Evolutionary conservation across 2,329 filamentous ascomycete species (phyloP).

Genomic region (Fusarium metavorans): DNA sequence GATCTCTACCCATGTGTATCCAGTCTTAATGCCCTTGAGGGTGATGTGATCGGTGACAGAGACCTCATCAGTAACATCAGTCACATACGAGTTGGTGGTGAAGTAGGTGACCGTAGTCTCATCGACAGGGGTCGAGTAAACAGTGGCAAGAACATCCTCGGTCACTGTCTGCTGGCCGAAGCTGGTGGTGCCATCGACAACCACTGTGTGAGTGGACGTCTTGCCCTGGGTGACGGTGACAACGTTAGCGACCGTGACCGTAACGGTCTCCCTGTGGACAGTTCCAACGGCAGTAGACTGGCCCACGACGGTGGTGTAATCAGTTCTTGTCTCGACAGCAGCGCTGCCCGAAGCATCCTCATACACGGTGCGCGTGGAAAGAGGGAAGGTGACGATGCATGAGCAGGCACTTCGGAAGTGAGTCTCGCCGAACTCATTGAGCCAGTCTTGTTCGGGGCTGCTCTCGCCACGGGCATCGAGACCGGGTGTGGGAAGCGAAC

Average conservation of each 20-base stretch:
- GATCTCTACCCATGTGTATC: slow-evolving; percentile 7
- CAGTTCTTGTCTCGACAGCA: neutral
- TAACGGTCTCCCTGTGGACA: slow-evolving; percentile 6
- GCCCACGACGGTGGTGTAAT: neutral
- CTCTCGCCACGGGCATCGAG: neutral
- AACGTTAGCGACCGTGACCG: neutral
- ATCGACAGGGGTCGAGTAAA: slow-evolving; percentile 4
- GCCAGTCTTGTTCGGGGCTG: slow-evolving; percentile 13
- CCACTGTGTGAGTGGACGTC: slow-evolving; percentile 5
- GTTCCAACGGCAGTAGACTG: slow-evolving; percentile 9
- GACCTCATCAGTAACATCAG: slow-evolving; percentile 2
- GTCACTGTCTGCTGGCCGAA: slow-evolving; percentile 1
- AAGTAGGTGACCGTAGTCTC: neutral
- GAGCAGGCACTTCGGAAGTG: slow-evolving; percentile 24
- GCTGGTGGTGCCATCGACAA: neutral
- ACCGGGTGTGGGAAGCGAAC: neutral
- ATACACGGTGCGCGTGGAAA: slow-evolving; percentile 14
- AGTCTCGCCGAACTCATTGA: slow-evolving; percentile 2
- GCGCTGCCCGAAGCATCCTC: neutral
- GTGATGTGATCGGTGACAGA: slow-evolving; percentile 4
- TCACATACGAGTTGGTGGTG: slow-evolving; percentile 1
- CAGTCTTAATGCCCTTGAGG: slow-evolving; percentile 2
- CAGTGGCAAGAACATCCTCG: slow-evolving; percentile 13
- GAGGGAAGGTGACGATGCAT: slow-evolving; percentile 10
- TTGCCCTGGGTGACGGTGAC: neutral